Evolutionary conservation across 129 eudicot species (phyloP).

Genomic region (Cynara cardunculus): DNA sequence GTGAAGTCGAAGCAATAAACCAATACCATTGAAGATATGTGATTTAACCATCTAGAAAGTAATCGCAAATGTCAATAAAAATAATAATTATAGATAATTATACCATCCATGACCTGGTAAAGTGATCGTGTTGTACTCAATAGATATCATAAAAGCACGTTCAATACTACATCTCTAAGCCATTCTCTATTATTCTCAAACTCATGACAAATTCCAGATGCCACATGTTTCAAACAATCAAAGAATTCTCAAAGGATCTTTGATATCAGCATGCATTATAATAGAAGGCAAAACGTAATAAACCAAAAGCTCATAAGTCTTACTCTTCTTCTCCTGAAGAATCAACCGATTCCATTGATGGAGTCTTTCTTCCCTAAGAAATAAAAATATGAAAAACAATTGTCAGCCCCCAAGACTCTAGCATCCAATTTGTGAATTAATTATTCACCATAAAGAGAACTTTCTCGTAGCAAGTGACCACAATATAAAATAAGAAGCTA

Average conservation of each 20-base stretch:
- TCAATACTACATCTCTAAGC: too few relatives aligned
- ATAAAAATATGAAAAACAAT: constrained; percentile 15
- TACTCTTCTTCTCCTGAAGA: constrained; percentile 99
- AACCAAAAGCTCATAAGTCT: constrained; percentile 25
- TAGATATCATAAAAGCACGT: too few relatives aligned
- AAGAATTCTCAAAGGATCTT: not conserved
- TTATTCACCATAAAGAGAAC: not conserved
- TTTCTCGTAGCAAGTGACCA: constrained; percentile 1
- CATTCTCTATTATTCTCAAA: too few relatives aligned
- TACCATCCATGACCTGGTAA: too few relatives aligned
- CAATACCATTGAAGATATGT: too few relatives aligned
- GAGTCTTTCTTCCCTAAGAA: constrained; percentile 72
- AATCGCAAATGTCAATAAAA: too few relatives aligned
- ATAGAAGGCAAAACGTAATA: constrained; percentile 5
- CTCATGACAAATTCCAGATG: too few relatives aligned
- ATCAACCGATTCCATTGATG: constrained; percentile 81
- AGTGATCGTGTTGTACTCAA: too few relatives aligned
- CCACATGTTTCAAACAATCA: too few relatives aligned
- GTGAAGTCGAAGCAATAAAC: too few relatives aligned
- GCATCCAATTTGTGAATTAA: not conserved
- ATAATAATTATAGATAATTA: too few relatives aligned
- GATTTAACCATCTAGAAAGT: too few relatives aligned
- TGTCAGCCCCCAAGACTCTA: not conserved
- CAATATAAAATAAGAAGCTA: not conserved
- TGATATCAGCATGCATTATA: not conserved